Conservation (phyloP, 768 basidiomycete species). For the Leucocoprinus birnbaumii region DNA sequence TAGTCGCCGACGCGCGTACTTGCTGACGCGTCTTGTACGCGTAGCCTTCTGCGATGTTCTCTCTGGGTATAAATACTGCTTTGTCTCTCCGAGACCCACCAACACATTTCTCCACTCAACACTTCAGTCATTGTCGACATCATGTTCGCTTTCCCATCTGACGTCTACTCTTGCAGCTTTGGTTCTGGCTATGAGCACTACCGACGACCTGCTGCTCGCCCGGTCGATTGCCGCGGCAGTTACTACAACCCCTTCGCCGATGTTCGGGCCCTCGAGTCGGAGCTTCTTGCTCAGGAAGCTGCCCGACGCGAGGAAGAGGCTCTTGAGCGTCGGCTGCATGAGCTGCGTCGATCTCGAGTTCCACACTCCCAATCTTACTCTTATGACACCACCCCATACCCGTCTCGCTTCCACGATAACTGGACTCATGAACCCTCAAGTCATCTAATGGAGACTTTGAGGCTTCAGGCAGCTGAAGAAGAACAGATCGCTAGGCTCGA, state of each 20-base stretch:
- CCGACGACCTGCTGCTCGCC: background rate
- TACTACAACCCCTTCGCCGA: conserved; percentile 35
- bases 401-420: background rate
- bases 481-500: background rate
- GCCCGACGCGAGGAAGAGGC: conserved; percentile 28
- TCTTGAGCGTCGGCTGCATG: conserved; percentile 22
- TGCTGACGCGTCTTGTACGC: conserved; percentile 6
- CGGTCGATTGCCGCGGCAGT: conserved; percentile 25
- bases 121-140: background rate
- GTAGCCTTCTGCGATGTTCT: background rate
- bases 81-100: background rate
- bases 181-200: background rate
- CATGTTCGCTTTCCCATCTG: background rate
- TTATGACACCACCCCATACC: conserved; percentile 16
- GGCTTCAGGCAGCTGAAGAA: conserved; percentile 3
- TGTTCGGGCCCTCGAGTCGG: conserved; percentile 33
- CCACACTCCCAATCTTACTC: background rate
- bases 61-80: background rate
- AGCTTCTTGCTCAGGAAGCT: conserved; percentile 32
- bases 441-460: background rate
- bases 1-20: conserved; percentile 7
- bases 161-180: background rate
- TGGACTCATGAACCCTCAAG: background rate
- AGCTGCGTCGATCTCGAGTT: conserved; percentile 12
- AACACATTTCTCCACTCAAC: no score